Conservation (phyloP, 208 protist species). For the Tritrichomonas musculus region DNA sequence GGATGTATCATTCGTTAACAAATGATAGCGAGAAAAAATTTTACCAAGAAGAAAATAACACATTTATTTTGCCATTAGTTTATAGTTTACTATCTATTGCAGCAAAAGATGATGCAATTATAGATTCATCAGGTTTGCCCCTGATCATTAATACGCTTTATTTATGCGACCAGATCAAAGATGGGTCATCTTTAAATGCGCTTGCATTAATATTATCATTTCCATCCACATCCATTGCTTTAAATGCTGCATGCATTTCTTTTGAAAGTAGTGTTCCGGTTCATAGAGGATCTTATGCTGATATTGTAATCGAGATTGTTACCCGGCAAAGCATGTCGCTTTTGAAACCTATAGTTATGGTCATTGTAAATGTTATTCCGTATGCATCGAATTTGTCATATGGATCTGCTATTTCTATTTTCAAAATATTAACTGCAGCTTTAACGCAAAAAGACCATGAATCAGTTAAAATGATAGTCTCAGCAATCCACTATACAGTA, state of each 20-base stretch:
- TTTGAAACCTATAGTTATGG: background rate
- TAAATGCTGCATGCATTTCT: background rate
- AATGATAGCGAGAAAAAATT: no score
- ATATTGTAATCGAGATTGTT: background rate
- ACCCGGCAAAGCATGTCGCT: background rate
- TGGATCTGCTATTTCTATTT: background rate
- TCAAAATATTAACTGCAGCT: background rate
- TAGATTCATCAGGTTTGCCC: no score
- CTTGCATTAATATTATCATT: background rate
- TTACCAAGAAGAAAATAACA: no score
- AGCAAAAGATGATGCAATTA: no score
- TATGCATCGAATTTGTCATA: background rate
- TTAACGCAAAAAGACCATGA: background rate
- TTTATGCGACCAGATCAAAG: no score
- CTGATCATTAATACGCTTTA: no score
- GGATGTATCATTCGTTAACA: no score
- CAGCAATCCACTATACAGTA: background rate
- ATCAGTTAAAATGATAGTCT: background rate
- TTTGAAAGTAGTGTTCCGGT: background rate
- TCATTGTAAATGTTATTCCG: background rate
- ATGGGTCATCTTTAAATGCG: no score
- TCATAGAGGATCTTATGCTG: background rate
- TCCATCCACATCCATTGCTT: background rate
- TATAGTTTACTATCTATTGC: no score
- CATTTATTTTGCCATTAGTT: no score